Percentiles rank a stretch among this genome's conserved stretches.
These are phyloP conservation scores for Penicillium verrucosum DNA, from an alignment of 2,329 filamentous ascomycete species.

Conservation along the genomic window DNA sequence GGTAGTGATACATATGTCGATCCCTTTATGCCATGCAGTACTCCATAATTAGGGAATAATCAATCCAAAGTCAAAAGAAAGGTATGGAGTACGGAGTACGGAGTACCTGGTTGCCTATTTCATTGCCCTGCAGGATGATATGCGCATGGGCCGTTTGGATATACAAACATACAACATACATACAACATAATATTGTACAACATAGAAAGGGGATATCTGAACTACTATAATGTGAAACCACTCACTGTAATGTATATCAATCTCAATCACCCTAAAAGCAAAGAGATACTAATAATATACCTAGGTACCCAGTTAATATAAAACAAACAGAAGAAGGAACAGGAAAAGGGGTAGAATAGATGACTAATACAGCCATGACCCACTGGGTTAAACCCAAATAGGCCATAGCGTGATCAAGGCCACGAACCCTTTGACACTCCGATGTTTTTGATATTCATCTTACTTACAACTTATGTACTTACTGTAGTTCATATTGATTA, in stretches of 20 bases:
- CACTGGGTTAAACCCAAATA: not conserved
- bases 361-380: not conserved
- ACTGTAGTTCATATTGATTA: too few species aligned
- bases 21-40: not conserved
- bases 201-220: not conserved
- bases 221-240: not conserved
- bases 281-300: not conserved
- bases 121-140: conserved; percentile 1
- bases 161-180: too few species aligned
- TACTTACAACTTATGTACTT: too few species aligned
- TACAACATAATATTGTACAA: too few species aligned
- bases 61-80: not conserved
- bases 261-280: not conserved
- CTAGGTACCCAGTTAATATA: too few species aligned
- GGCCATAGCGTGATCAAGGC: not conserved
- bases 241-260: not conserved
- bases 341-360: conserved; percentile 2
- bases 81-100: too few species aligned
- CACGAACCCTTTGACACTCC: not conserved
- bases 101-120: not conserved
- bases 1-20: not conserved
- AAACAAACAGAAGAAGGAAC: not conserved
- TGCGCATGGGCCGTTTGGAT: conserved; percentile 4
- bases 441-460: conserved; percentile 2
- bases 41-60: not conserved